Conservation (phyloP, 768 basidiomycete species). For the Daedalea quercina region DNA sequence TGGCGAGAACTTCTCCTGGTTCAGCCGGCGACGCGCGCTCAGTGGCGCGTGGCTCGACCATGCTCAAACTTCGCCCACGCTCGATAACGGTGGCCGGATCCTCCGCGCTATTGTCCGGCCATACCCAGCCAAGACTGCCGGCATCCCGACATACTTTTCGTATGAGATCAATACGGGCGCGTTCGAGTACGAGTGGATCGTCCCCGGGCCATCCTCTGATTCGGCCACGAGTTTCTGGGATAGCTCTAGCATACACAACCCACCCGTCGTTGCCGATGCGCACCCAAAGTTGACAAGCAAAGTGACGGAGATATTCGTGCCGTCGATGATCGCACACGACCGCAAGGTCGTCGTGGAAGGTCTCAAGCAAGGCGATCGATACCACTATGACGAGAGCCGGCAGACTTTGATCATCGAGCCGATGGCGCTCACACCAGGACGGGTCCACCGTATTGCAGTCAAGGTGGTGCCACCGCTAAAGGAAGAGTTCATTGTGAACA, state of each 20-base stretch:
- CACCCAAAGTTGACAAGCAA: constrained; percentile 37
- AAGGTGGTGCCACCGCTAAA: constrained; percentile 47
- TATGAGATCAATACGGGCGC: constrained; percentile 75
- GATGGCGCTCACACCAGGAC: constrained; percentile 35
- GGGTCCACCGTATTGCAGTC: constrained; percentile 44
- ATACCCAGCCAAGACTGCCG: constrained; percentile 86
- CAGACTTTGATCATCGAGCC: constrained; percentile 73
- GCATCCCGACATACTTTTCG: constrained; percentile 64
- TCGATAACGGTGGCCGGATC: constrained; percentile 81
- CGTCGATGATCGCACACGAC: constrained; percentile 51
- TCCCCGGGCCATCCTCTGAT: constrained; percentile 22
- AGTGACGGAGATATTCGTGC: constrained; percentile 83
- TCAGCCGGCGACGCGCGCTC: constrained; percentile 54
- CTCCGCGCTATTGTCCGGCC: constrained; percentile 79
- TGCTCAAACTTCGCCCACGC: constrained; percentile 54
- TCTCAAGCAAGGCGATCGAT: constrained; percentile 42
- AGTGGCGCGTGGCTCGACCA: constrained; percentile 49
- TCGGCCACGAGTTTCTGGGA: constrained; percentile 2
- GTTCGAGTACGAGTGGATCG: constrained; percentile 62
- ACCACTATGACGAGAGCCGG: constrained; percentile 51
- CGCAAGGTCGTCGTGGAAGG: constrained; percentile 55
- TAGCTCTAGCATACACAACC: constrained; percentile 21
- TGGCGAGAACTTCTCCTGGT: constrained; percentile 97
- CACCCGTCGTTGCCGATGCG: constrained; percentile 36
- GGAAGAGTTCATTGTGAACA: constrained; percentile 49